Base-by-base conservation (phyloP, 2,329 filamentous ascomycete genomes). In the Tolypocladium amazonense region DNA sequence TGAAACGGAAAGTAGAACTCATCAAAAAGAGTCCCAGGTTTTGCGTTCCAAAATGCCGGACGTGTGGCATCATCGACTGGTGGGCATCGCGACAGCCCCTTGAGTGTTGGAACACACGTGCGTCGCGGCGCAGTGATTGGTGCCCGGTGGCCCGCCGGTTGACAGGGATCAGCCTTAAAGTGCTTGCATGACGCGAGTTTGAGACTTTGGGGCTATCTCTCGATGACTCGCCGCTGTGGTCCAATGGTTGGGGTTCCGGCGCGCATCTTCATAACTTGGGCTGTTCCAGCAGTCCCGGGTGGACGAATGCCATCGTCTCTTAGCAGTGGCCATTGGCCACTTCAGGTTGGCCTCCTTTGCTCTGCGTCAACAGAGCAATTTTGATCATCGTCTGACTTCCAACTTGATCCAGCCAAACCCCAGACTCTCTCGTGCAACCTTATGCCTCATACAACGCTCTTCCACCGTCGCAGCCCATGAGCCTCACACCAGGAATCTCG, bases 101-200 rank as follows among this genome's bases (percentile, higher is more conserved):
- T 15, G 25, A 52, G 25, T 11, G 47, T 50, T 20, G 45, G 45
- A 50, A 18, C 45, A 52, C 47, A 52, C 47, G 25, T 20, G 47
- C 7, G 15, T 30, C 47, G 47, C 47, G 30, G 47, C 25, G 20
- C 18, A 52, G 45, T 52, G 43, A 58, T 58, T 58, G 56, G 56
- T 41, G 54, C 37, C 54, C 37, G 27, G 54, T 39, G 35, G 38
- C 53, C 20, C 37, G 53, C 11, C 20, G 18, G 53, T 18, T 14
- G 41, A 57, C 56, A 45, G 56, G 41, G 56, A 45, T 50, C 6
- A 33, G 56, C 11, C 39, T 50, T 57, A 47, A 38, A 57, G 56
- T 57, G 56, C 56, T 47, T 52, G 43, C 56, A 58, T 58, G 39
- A 58, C 25, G 30, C 56, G 45, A 50, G 41, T 38, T 58, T 45